Evolutionary conservation across 139 green algal species (phyloP), one percentile per base, ranked within the genome.

Genomic region (Zygnema circumcarinatum): DNA sequence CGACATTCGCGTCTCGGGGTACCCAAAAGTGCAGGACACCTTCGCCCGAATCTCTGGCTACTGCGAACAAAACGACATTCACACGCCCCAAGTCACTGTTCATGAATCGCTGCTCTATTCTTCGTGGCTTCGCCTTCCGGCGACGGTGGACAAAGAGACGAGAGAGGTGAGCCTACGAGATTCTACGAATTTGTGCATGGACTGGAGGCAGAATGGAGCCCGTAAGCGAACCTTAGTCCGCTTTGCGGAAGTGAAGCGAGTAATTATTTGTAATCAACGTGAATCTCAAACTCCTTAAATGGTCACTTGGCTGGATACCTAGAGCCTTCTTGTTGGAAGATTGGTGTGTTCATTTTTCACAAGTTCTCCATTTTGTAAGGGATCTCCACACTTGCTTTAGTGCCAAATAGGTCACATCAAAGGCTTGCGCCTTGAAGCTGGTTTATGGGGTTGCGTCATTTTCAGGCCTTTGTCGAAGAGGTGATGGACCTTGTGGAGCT

Each of bases 401-500:
- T n/a, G n/a, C n/a, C n/a, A n/a, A n/a, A n/a, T n/a, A n/a, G n/a
- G n/a, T n/a, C n/a, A n/a, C n/a, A 62, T 62, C 47, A 7, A 62
- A 62, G 47, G 16, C 47, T 25, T 25, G 47, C 47, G 16, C 7
- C 7, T 62, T 62, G 47, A 62, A 62, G 16, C 47, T 16, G 16
- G 7, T 62, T 16, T 62, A 25, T 62, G 7, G 7, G 7, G 7
- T 62, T 62, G 7, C 7, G 16, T 62, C 7, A 62, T 62, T 62
- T 62, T 36, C 40, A 84, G n/a, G 67, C 52, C 29, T 89, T 94
- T 89, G 94, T 96, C 11, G 89, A 95, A 2, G 85, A 96, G 73
- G 94, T 95, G 41, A 88, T 97, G 85, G 82, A 92, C 22, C 93
- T 96, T 62, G 92, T 97, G 83, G 95, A 98, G 82, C 90, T 98